phyloP scores from a whole-genome alignment of 257 asterid species.

The Primulina tabacum region DNA sequence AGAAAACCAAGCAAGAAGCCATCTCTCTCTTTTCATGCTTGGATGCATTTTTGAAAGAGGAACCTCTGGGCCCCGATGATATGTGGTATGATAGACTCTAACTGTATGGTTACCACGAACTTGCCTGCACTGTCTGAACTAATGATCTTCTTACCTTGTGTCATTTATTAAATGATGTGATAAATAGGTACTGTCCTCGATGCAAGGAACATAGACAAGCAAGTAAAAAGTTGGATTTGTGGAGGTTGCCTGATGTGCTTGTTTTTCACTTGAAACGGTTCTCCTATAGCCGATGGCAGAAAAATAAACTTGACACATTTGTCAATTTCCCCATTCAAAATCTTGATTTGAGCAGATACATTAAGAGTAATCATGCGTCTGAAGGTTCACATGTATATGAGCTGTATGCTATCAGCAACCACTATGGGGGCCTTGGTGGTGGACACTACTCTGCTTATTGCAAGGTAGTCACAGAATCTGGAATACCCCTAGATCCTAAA shows the following conservation, averaged over 20 bases:
- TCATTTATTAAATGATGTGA: constrained; percentile 20
- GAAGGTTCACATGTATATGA: constrained; percentile 71
- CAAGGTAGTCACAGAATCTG: constrained; percentile 50
- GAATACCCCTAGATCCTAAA: neutral
- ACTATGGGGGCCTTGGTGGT: constrained; percentile 96
- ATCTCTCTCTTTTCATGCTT: constrained; percentile 90
- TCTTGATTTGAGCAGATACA: constrained; percentile 79
- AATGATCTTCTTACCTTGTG: constrained; percentile 9
- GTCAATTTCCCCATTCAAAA: constrained; percentile 80
- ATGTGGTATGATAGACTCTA: constrained; percentile 62
- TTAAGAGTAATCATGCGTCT: constrained; percentile 54
- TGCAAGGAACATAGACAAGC: constrained; percentile 98
- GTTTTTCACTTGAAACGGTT: constrained; percentile 88
- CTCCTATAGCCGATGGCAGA: constrained; percentile 86
- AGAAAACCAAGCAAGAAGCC: constrained; percentile 84
- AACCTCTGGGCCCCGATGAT: constrained; percentile 97
- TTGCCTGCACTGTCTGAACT: constrained; percentile 4
- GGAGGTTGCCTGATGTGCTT: constrained; percentile 90
- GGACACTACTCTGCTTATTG: constrained; percentile 97
- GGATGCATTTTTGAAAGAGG: constrained; percentile 93
- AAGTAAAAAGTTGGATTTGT: constrained; percentile 82
- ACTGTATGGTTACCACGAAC: constrained; percentile 15
- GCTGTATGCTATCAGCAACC: constrained; percentile 90
- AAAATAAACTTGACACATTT: constrained; percentile 87
- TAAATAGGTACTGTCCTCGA: constrained; percentile 82